These are phyloP conservation scores for Cyberlindnera euphorbiae DNA, from an alignment of 805 yeast species.

Conservation along the genomic window DNA sequence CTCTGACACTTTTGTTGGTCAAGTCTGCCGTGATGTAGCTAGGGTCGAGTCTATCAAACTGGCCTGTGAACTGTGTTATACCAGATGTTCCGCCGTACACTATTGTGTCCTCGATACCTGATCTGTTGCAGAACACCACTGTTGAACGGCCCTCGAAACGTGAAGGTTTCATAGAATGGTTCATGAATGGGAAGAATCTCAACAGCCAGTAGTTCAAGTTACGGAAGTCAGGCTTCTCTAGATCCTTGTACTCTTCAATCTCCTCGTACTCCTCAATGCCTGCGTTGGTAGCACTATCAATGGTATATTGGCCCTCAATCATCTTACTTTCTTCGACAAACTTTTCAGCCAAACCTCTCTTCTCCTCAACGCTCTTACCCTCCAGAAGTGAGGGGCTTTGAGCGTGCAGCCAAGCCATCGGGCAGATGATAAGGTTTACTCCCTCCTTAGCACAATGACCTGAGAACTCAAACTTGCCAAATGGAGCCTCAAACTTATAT, in stretches of 20 bases:
- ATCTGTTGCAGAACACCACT: constrained; percentile 61
- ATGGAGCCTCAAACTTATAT: constrained; percentile 76
- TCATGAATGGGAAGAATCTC: constrained; percentile 60
- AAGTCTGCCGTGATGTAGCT: constrained; percentile 31
- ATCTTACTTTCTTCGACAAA: constrained; percentile 12
- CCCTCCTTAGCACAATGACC: constrained; percentile 41
- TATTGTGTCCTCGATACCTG: constrained; percentile 70
- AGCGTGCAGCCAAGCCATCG: constrained; percentile 81
- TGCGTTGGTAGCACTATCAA: constrained; percentile 8
- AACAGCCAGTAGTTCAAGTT: constrained; percentile 72
- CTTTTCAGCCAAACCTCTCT: constrained; percentile 16
- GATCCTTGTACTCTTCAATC: constrained; percentile 22
- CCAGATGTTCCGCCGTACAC: constrained; percentile 64
- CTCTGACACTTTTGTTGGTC: constrained; percentile 45
- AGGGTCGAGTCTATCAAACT: constrained; percentile 11
- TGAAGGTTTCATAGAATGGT: constrained; percentile 24
- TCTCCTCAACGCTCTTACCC: constrained; percentile 12
- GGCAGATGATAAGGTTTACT: constrained; percentile 59
- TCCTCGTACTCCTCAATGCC: constrained; percentile 13
- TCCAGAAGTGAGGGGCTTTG: constrained; percentile 36
- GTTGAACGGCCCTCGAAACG: constrained; percentile 25
- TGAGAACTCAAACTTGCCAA: constrained; percentile 68
- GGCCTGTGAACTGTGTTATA: constrained; percentile 50
- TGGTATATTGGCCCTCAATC: constrained; percentile 15
- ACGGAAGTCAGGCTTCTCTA: constrained; percentile 38